Evolutionary conservation across 352 stramenopile species (phyloP).

Genomic region (Peronospora destructor): DNA sequence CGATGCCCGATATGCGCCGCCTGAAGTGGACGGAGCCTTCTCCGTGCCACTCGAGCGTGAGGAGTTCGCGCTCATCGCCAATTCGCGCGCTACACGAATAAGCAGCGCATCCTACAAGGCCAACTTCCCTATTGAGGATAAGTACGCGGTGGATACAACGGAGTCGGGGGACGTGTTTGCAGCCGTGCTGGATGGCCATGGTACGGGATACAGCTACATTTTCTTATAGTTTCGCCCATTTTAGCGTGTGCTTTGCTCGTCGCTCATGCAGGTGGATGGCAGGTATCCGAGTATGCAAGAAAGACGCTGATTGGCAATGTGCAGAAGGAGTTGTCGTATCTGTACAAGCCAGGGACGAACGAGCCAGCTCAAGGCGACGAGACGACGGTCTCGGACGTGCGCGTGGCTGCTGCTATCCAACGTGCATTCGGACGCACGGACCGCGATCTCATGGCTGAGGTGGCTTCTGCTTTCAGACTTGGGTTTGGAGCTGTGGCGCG

Average conservation of each 20-base stretch:
- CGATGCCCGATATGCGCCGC: constrained; percentile 44
- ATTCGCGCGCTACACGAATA: constrained; percentile 42
- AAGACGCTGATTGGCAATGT: constrained; percentile 79
- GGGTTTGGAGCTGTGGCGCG: constrained; percentile 86
- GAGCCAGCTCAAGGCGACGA: constrained; percentile 25
- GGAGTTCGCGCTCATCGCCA: constrained; percentile 34
- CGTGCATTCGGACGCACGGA: constrained; percentile 85
- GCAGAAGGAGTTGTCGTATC: constrained; percentile 52
- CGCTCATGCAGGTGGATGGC: constrained; percentile 74
- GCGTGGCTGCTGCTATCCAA: constrained; percentile 63
- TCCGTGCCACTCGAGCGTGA: constrained; percentile 50
- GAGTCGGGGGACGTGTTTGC: constrained; percentile 77
- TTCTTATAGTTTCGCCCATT: background rate
- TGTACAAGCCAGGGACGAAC: constrained; percentile 32
- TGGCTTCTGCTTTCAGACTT: constrained; percentile 83
- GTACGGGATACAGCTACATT: constrained; percentile 22
- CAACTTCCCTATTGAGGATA: constrained; percentile 76
- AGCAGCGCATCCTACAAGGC: constrained; percentile 60
- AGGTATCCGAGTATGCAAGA: constrained; percentile 86
- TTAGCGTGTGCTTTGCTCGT: background rate
- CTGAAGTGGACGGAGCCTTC: constrained; percentile 39
- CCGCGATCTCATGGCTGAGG: constrained; percentile 71
- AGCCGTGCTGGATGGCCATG: constrained; percentile 87
- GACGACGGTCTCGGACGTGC: constrained; percentile 32
- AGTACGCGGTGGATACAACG: constrained; percentile 67